Evolutionary conservation across 371 early-diverging fungal species (phyloP), one percentile per base, ranked within the genome.

Genomic region (Mortierella sp.): DNA sequence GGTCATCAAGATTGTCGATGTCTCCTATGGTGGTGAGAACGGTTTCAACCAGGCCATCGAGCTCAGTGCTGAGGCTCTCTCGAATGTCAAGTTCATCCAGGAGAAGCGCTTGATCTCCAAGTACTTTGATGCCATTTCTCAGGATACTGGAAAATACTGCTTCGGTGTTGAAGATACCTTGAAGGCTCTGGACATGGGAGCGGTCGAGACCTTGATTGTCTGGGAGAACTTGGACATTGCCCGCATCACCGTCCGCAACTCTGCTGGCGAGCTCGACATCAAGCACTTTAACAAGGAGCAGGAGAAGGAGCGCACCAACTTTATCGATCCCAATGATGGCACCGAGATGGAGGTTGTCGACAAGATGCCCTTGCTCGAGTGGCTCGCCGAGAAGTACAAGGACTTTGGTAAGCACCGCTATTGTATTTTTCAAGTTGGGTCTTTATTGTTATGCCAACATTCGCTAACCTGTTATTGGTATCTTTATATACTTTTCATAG

Each of bases 21-120:
- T 99, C 10, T 97, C 97, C 50, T 99, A 99, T 85, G 99, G 99
- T 81, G 99, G 99, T 66, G 99, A 99, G 82, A 99, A 99, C 88
- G 99, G 99, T 10, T 97, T 99, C 89, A 99, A 99, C 86, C 97
- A 88, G 68, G 99, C 99, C 43, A 99, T 99, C 79, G 98, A 98
- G 74, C 90, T 99, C 68, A 93, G 95, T 67, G 95, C 94, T 67
- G 99, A 99, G 85, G 92, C 96, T 26, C 91, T 99, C 29, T 91
- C 95, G 79, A 98, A 99, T 82, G 98, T 99, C 80, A 99, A 99
- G 90, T 97, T 99, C 76, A 94, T 98, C 63, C 98, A 98, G 89
- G 99, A 99, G 90, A 99, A 99, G 93, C 97, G 98, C 85, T 91
- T 99, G 69, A 95, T 99, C 74, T 92, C 94, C 75, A 89, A 92